Conservation (phyloP, 2,329 filamentous ascomycete species). For the Ophiocordyceps camponoti-saundersi region DNA sequence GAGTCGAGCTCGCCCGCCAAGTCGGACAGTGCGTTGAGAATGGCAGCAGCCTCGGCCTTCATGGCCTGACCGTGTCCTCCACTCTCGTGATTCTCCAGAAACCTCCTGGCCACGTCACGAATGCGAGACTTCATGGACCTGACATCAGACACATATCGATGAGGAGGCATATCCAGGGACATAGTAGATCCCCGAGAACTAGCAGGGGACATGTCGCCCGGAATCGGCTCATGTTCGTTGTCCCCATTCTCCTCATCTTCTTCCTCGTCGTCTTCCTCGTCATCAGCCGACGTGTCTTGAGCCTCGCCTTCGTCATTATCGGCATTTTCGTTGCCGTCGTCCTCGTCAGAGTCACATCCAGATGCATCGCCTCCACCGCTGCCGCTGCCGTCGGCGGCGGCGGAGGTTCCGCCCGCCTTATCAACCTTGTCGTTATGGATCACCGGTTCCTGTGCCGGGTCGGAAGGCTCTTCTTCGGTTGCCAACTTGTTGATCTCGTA, state of each 20-base stretch:
- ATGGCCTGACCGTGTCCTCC: slow-evolving; percentile 54
- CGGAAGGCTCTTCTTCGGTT: slow-evolving; percentile 20
- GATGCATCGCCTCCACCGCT: slow-evolving; percentile 7
- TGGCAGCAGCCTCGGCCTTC: slow-evolving; percentile 62
- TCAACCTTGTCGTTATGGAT: slow-evolving; percentile 4
- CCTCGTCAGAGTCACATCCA: slow-evolving; percentile 12
- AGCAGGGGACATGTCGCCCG: slow-evolving; percentile 45
- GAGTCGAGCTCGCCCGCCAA: slow-evolving; percentile 55
- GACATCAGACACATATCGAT: slow-evolving; percentile 27
- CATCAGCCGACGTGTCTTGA: slow-evolving; percentile 4
- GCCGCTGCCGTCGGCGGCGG: no score
- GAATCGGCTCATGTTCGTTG: slow-evolving; percentile 30
- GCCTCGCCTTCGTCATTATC: not conserved
- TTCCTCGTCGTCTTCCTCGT: slow-evolving; percentile 23
- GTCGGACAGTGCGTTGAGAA: slow-evolving; percentile 53
- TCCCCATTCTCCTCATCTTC: slow-evolving; percentile 34
- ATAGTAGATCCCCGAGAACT: slow-evolving; percentile 52
- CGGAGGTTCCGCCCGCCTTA: slow-evolving; percentile 8
- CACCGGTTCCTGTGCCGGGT: slow-evolving; percentile 1
- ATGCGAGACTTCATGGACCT: slow-evolving; percentile 50
- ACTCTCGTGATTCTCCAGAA: slow-evolving; percentile 68
- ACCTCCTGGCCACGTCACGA: slow-evolving; percentile 59
- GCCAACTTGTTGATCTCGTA: slow-evolving; percentile 76
- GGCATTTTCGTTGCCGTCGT: slow-evolving; percentile 4
- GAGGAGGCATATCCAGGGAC: slow-evolving; percentile 39